These are phyloP conservation scores for Aaosphaeria arxii DNA, from an alignment of 2,329 filamentous ascomycete species.

Conservation along the genomic window DNA sequence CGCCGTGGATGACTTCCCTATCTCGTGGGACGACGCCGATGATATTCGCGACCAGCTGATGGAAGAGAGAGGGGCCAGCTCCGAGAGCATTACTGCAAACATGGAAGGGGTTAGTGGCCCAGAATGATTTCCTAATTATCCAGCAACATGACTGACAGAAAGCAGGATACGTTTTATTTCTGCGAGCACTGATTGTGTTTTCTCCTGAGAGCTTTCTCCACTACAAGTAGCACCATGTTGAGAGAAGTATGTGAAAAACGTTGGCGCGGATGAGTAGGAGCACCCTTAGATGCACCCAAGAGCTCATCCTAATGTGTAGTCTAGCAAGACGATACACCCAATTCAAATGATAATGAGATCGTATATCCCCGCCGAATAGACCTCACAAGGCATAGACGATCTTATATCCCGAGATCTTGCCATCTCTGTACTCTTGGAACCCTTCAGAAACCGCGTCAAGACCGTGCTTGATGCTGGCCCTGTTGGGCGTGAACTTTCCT, in stretches of 20 bases:
- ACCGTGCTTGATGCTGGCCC: constrained; percentile 24
- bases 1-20: constrained; percentile 8
- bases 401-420: constrained; percentile 41
- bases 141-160: no score
- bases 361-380: no score
- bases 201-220: no score
- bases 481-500: constrained; percentile 37
- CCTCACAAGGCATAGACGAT: constrained; percentile 39
- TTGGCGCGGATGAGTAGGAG: no score
- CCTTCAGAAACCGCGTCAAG: constrained; percentile 32
- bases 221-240: no score
- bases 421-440: constrained; percentile 40
- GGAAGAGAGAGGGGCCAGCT: constrained; percentile 4
- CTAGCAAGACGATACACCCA: no score
- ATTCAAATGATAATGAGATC: no score
- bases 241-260: no score
- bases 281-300: no score
- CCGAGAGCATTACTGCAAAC: background rate
- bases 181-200: constrained; percentile 4
- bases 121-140: no score
- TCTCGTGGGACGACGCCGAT: constrained; percentile 10
- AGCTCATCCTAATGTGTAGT: no score
- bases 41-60: constrained; percentile 9
- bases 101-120: constrained; percentile 1
- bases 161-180: constrained; percentile 4